Evolutionary conservation across 805 yeast genomes (phyloP), one percentile per base, ranked within the genome.

Genomic region (Helenozyma baotianmanensis): DNA sequence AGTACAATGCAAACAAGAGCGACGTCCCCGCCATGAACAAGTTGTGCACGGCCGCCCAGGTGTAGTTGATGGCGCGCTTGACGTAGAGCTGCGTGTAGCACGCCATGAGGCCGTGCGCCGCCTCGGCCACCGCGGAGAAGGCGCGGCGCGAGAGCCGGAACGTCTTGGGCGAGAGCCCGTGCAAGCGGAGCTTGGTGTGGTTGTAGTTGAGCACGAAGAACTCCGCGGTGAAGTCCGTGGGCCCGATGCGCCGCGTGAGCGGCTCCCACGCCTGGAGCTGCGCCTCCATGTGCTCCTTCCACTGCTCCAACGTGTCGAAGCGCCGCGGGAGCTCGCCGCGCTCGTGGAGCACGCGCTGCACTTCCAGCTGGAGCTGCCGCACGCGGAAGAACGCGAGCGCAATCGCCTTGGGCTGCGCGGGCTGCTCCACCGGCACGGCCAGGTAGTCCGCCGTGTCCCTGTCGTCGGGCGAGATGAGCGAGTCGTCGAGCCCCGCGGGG

Each of bases 11-110:
- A 52, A 83, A 87, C 27, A 88, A 62, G 46, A 78, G 87, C 1
- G 95, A 82, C 17, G 90, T 82, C 1, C 95, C 94, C 0, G 95
- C 89, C 82, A 84, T 81, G 53, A 86, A 86, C 33, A 86, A 63
- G 52, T 86, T 87, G 54, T 87, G 95, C 3, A 86, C 89, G 0
- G 94, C 92, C 2, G 88, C 89, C 96, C 96, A 88, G 0, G 96
- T 85, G 56, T 84, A 88, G 55, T 86, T 86, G 39, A 87, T 70
- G 29, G 74, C 65, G 46, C 73, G 74, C 18, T 68, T 68, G n/a
- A 63, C 55, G 44, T 72, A 74, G 23, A 88, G 59, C 32, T 72
- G 73, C 30, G 71, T 62, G 53, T 84, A 88, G 19, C 79, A 71
- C 21, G 66, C 60, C 33, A 87, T 80, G 22, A 86, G 72, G 27